Percentiles rank a stretch among this genome's conserved stretches.
phyloP scores from a whole-genome alignment of 2,329 filamentous ascomycete genomes.

The Cladosporium sp. region DNA sequence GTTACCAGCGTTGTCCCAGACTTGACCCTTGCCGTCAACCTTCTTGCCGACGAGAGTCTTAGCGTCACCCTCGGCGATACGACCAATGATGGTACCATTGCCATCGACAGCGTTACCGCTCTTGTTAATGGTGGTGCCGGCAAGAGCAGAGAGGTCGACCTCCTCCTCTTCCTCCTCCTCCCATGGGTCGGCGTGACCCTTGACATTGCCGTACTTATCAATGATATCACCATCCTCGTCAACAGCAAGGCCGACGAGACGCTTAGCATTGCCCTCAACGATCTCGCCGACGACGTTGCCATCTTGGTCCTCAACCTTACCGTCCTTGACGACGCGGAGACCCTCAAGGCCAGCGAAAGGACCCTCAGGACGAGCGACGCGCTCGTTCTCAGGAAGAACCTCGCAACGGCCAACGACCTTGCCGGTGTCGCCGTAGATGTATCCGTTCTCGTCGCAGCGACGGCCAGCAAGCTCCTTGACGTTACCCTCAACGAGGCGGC shows the following conservation, averaged over 20 bases:
- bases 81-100: slow-evolving; percentile 55
- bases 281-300: slow-evolving; percentile 71
- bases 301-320: slow-evolving; percentile 72
- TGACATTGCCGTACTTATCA: slow-evolving; percentile 65
- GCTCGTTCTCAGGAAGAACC: slow-evolving; percentile 54
- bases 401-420: slow-evolving; percentile 56
- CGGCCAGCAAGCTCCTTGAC: slow-evolving; percentile 53
- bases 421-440: slow-evolving; percentile 53
- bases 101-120: slow-evolving; percentile 58
- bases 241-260: slow-evolving; percentile 67
- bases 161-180: slow-evolving; percentile 44
- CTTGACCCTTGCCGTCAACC: slow-evolving; percentile 59
- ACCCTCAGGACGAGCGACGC: slow-evolving; percentile 56
- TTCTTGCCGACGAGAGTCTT: slow-evolving; percentile 56
- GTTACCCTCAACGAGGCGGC: slow-evolving; percentile 54
- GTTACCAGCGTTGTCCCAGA: slow-evolving; percentile 61
- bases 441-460: slow-evolving; percentile 52
- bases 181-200: slow-evolving; percentile 61
- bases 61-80: slow-evolving; percentile 54
- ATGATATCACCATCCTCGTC: slow-evolving; percentile 80
- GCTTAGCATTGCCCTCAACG: slow-evolving; percentile 65
- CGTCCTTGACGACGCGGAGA: slow-evolving; percentile 64
- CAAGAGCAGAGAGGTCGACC: slow-evolving; percentile 56
- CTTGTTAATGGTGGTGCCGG: slow-evolving; percentile 61
- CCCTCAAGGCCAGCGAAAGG: slow-evolving; percentile 65